Conservation (phyloP, 495 filamentous ascomycete species). For the Xylona heveae region DNA sequence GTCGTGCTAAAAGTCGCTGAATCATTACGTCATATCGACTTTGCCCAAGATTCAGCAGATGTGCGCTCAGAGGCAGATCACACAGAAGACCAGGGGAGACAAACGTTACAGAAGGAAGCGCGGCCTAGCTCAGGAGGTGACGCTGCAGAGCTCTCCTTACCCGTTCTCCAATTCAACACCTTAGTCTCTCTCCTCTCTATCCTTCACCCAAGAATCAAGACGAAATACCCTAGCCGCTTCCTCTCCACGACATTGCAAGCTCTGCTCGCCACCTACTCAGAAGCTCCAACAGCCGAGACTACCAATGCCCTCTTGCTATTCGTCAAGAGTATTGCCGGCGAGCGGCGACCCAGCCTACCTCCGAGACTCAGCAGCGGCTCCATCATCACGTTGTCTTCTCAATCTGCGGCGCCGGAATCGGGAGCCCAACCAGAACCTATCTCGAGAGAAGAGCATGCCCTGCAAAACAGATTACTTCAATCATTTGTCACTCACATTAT, state of each 20-base stretch:
- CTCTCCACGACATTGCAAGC: slow-evolving; percentile 74
- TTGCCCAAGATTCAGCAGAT: slow-evolving; percentile 20
- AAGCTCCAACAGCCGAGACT: slow-evolving; percentile 31
- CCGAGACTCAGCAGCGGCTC: slow-evolving; percentile 36
- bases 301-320: slow-evolving; percentile 58
- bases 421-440: slow-evolving; percentile 40
- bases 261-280: slow-evolving; percentile 43
- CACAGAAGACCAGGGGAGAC: slow-evolving; percentile 11
- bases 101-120: slow-evolving; percentile 6
- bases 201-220: slow-evolving; percentile 73
- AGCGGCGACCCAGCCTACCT: slow-evolving; percentile 53
- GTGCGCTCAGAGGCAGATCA: slow-evolving; percentile 27
- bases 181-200: slow-evolving; percentile 63
- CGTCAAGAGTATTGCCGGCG: slow-evolving; percentile 49
- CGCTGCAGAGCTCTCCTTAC: background rate
- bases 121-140: background rate
- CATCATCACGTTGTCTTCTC: background rate
- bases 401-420: slow-evolving; percentile 44
- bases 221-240: slow-evolving; percentile 81
- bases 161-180: slow-evolving; percentile 39
- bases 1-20: slow-evolving; percentile 81
- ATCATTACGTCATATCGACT: slow-evolving; percentile 35
- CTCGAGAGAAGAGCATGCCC: slow-evolving; percentile 28
- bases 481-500: slow-evolving; percentile 71
- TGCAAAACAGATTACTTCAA: slow-evolving; percentile 54